phyloP scores from a whole-genome alignment of 495 filamentous ascomycete species.

The Talaromyces adpressus region DNA sequence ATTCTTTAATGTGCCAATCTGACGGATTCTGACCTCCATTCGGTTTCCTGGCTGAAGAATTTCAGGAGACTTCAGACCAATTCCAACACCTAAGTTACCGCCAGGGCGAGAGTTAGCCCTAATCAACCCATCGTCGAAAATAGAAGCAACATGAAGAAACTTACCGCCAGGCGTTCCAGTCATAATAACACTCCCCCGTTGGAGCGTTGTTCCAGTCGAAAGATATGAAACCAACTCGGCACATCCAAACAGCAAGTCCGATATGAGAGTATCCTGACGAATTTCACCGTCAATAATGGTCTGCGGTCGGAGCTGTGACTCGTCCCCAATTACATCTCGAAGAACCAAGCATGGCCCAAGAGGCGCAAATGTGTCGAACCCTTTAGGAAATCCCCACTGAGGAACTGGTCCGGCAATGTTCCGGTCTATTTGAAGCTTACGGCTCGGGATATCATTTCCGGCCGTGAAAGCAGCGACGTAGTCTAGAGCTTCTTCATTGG shows the following conservation, averaged over 20 bases:
- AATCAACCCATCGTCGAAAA: background rate
- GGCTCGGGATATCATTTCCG: conserved; percentile 48
- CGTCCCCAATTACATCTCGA: conserved; percentile 33
- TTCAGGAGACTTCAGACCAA: conserved; percentile 24
- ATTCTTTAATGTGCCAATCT: conserved; percentile 31
- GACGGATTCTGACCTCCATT: conserved; percentile 28
- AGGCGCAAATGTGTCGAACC: conserved; percentile 71
- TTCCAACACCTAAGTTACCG: conserved; percentile 20
- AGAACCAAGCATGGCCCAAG: conserved; percentile 53
- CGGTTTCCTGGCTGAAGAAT: conserved; percentile 28
- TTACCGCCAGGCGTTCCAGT: conserved; percentile 54
- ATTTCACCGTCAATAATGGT: conserved; percentile 58
- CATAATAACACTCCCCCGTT: conserved; percentile 71
- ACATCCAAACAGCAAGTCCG: conserved; percentile 67
- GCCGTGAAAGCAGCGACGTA: conserved; percentile 52
- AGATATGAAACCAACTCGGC: conserved; percentile 60
- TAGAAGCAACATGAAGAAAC: conserved; percentile 1
- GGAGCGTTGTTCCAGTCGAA: conserved; percentile 60
- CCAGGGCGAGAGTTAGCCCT: background rate
- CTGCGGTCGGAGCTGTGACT: conserved; percentile 47
- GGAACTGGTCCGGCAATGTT: conserved; percentile 49
- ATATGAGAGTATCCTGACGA: conserved; percentile 56
- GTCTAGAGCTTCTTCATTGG: conserved; percentile 37
- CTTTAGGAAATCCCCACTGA: conserved; percentile 55
- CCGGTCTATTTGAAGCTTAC: conserved; percentile 50